Conservation (phyloP, 352 stramenopile species). For the Globisporangium rhizosaccharum region DNA sequence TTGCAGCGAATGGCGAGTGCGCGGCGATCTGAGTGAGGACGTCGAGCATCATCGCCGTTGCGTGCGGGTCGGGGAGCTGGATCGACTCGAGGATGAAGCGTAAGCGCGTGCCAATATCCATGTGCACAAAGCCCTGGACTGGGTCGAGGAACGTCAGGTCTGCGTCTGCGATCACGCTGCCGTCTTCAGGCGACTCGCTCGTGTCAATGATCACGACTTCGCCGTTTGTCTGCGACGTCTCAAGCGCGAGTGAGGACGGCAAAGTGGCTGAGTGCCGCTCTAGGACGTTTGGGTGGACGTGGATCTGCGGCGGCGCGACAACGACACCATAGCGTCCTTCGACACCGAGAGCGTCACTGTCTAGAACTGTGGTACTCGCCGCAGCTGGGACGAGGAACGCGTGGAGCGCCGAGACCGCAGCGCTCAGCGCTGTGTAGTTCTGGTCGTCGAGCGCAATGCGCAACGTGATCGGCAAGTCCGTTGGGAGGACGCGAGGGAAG, state of each 20-base stretch:
- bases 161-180: constrained; percentile 35
- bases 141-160: constrained; percentile 48
- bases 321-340: constrained; percentile 28
- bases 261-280: neutral
- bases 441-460: constrained; percentile 56
- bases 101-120: constrained; percentile 47
- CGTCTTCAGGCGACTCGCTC: constrained; percentile 27
- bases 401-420: constrained; percentile 44
- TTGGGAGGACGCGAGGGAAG: constrained; percentile 29
- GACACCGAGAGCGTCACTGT: neutral
- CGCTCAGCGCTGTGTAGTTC: constrained; percentile 53
- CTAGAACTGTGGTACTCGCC: neutral
- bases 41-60: constrained; percentile 50
- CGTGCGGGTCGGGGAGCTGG: constrained; percentile 32
- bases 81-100: constrained; percentile 47
- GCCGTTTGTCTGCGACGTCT: constrained; percentile 7
- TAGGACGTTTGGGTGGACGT: constrained; percentile 32
- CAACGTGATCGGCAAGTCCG: constrained; percentile 40
- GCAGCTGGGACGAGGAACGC: constrained; percentile 36
- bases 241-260: neutral
- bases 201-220: constrained; percentile 59
- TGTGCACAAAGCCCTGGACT: constrained; percentile 51
- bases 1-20: constrained; percentile 43
- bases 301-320: constrained; percentile 22
- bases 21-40: constrained; percentile 39